phyloP scores from a whole-genome alignment of 2,329 filamentous ascomycete species.

The Fusarium sp. region DNA sequence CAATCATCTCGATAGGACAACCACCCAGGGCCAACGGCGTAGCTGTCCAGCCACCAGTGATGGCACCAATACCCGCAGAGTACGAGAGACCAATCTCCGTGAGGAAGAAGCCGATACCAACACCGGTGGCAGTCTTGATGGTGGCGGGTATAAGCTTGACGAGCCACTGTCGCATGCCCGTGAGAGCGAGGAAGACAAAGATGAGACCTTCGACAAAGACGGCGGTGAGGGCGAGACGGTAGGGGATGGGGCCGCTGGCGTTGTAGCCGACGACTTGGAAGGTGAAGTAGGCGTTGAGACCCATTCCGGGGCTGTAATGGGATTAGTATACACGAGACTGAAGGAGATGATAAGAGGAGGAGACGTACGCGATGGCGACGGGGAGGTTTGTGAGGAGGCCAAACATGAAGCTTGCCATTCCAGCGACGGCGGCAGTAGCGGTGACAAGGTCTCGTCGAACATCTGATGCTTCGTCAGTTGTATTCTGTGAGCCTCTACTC shows the following conservation, averaged over 20 bases:
- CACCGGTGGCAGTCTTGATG: constrained; percentile 74
- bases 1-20: constrained; percentile 69
- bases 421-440: constrained; percentile 83
- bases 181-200: constrained; percentile 72
- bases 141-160: constrained; percentile 73
- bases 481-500: fast-evolving
- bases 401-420: constrained; percentile 80
- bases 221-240: constrained; percentile 70
- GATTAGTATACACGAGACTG: constrained; percentile 4
- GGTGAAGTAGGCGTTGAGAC: constrained; percentile 75
- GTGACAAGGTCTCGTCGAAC: constrained; percentile 84
- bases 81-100: constrained; percentile 78
- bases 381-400: constrained; percentile 86
- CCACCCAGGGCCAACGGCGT: constrained; percentile 84
- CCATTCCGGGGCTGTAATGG: constrained; percentile 70
- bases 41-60: constrained; percentile 73
- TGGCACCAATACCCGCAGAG: constrained; percentile 83
- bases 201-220: constrained; percentile 75
- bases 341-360: neutral
- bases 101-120: constrained; percentile 74
- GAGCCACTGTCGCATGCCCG: constrained; percentile 80
- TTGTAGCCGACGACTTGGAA: constrained; percentile 74
- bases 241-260: constrained; percentile 67
- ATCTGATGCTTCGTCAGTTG: constrained; percentile 46
- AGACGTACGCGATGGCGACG: constrained; percentile 53